phyloP scores from a whole-genome alignment of 1,284 basidiomycete genomes.

The Pisolithus thermaeus region DNA sequence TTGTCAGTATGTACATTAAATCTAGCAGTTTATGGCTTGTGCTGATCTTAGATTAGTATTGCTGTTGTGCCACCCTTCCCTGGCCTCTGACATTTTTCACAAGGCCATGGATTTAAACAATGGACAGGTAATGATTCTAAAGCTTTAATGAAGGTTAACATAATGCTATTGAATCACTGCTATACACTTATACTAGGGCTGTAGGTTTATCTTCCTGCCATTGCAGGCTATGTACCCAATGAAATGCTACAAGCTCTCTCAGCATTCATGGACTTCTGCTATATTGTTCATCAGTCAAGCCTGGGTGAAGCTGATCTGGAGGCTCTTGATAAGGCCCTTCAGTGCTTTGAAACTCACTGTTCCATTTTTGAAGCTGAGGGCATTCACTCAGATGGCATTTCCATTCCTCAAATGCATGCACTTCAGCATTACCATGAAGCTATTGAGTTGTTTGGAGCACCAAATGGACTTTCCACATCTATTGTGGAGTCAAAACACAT shows the following conservation, averaged over 20 bases:
- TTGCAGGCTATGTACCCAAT: constrained; percentile 10
- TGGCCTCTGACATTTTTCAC: too few relatives aligned
- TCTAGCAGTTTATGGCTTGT: too few relatives aligned
- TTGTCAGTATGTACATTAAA: neutral
- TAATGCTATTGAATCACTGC: too few relatives aligned
- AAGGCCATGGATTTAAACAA: too few relatives aligned
- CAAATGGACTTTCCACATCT: constrained; percentile 1
- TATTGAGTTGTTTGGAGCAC: constrained; percentile 1
- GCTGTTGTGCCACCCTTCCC: too few relatives aligned
- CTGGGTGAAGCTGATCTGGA: neutral
- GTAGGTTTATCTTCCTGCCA: constrained; percentile 10
- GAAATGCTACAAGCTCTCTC: constrained; percentile 7
- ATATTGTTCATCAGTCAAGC: neutral
- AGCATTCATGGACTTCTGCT: constrained; percentile 10
- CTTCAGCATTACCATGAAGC: neutral
- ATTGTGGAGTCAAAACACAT: constrained; percentile 2
- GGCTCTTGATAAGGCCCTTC: constrained; percentile 2
- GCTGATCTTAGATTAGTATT: too few relatives aligned
- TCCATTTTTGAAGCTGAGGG: constrained; percentile 2
- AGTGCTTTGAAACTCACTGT: neutral
- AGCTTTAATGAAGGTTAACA: too few relatives aligned
- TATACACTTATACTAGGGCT: too few relatives aligned
- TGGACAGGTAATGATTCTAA: too few relatives aligned
- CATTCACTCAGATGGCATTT: constrained; percentile 6
- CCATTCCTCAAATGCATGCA: constrained; percentile 6